Evolutionary conservation across 371 early-diverging fungal species (phyloP).

Genomic region (Aphelidium insulamus): DNA sequence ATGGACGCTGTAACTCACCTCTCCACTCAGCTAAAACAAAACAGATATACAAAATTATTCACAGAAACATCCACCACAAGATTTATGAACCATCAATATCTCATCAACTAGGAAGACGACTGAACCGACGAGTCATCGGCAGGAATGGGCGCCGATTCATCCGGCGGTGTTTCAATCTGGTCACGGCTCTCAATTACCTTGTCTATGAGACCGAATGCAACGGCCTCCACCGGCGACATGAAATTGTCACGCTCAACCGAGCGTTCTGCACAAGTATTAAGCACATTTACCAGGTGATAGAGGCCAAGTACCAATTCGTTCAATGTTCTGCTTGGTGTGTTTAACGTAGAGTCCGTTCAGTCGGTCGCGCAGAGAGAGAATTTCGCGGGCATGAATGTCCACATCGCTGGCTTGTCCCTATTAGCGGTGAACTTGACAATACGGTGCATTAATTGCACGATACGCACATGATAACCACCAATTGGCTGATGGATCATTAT

Average conservation of each 20-base stretch:
- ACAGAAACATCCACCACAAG: too few relatives aligned
- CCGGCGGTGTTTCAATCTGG: background rate
- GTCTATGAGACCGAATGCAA: constrained; percentile 82
- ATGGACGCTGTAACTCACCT: too few relatives aligned
- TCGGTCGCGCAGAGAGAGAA: constrained; percentile 61
- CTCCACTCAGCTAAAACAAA: too few relatives aligned
- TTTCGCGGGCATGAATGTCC: constrained; percentile 90
- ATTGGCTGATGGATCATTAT: constrained; percentile 95
- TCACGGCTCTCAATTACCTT: constrained; percentile 39
- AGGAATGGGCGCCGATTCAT: background rate
- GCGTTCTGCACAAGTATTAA: constrained; percentile 23
- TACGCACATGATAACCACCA: too few relatives aligned
- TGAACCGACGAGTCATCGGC: too few relatives aligned
- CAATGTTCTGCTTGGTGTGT: constrained; percentile 62
- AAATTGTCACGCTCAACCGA: constrained; percentile 86
- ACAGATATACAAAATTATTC: too few relatives aligned
- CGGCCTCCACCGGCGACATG: constrained; percentile 78
- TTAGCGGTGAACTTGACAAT: too few relatives aligned
- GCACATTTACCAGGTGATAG: background rate
- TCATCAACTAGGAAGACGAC: too few relatives aligned
- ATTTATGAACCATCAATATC: too few relatives aligned
- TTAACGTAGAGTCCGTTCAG: constrained; percentile 66
- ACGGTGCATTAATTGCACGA: too few relatives aligned
- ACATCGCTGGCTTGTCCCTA: constrained; percentile 89
- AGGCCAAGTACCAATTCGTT: constrained; percentile 40